Percentiles rank a stretch among this genome's conserved stretches.
These are phyloP conservation scores for Grosmannia huntii DNA, from an alignment of 2,329 filamentous ascomycete species.

Conservation along the genomic window DNA sequence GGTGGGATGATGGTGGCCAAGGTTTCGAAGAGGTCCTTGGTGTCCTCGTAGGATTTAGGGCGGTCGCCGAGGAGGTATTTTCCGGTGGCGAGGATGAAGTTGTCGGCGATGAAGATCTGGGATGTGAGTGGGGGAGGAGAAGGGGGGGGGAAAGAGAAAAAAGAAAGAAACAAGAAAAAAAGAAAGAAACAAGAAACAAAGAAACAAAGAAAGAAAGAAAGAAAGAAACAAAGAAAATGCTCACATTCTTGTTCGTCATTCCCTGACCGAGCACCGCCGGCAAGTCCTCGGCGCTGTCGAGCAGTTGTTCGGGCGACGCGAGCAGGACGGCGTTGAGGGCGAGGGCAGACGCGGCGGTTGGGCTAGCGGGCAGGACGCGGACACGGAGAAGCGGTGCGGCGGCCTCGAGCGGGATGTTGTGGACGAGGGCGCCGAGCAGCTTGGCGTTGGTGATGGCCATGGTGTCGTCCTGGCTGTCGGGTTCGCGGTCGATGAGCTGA, in stretches of 20 bases:
- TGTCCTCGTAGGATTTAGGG: constrained; percentile 58
- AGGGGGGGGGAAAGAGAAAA: not conserved
- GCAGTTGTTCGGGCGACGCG: constrained; percentile 61
- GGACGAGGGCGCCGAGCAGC: constrained; percentile 78
- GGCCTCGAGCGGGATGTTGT: constrained; percentile 64
- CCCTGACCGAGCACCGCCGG: constrained; percentile 68
- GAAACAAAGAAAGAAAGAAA: not conserved
- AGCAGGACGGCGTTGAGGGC: constrained; percentile 80
- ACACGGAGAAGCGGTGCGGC: constrained; percentile 49
- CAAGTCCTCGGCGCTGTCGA: constrained; percentile 57
- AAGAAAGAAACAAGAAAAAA: not conserved
- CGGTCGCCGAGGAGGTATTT: constrained; percentile 71
- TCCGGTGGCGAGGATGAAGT: constrained; percentile 76
- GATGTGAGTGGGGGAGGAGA: not conserved
- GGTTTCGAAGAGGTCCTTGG: constrained; percentile 68
- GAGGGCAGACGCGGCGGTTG: constrained; percentile 67
- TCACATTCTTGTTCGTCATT: constrained; percentile 62
- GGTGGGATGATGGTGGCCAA: constrained; percentile 65
- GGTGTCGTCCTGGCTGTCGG: constrained; percentile 59
- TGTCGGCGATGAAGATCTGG: constrained; percentile 74
- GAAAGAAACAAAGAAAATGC: constrained; percentile 19
- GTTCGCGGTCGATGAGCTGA: constrained; percentile 74
- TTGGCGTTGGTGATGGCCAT: constrained; percentile 87
- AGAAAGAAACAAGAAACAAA: not conserved
- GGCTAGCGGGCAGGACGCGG: constrained; percentile 65